Percentiles rank a stretch among this genome's conserved stretches.
phyloP scores from a whole-genome alignment of 495 filamentous ascomycete species.

The Rhizodiscina lignyota region DNA sequence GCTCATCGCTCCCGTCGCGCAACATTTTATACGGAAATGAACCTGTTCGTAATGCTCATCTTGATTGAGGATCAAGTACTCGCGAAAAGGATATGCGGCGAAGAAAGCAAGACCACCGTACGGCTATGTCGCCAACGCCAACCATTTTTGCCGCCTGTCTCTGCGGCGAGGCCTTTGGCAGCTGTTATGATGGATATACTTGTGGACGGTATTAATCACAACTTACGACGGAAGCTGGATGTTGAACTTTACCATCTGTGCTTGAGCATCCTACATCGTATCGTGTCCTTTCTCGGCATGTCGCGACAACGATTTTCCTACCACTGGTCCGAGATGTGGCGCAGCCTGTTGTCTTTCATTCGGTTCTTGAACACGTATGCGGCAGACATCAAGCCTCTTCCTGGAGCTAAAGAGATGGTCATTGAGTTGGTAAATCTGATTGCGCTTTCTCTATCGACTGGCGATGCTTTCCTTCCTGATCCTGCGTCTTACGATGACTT shows the following conservation, averaged over 20 bases:
- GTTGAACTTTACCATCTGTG: slow-evolving; percentile 59
- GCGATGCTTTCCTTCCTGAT: slow-evolving; percentile 86
- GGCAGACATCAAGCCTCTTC: slow-evolving; percentile 47
- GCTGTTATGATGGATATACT: slow-evolving; percentile 69
- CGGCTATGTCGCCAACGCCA: slow-evolving; percentile 81
- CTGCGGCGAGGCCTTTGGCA: slow-evolving; percentile 51
- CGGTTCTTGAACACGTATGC: slow-evolving; percentile 81
- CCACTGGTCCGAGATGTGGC: slow-evolving; percentile 94
- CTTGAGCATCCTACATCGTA: slow-evolving; percentile 57
- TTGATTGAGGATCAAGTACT: slow-evolving; percentile 73
- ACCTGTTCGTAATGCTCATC: slow-evolving; percentile 67
- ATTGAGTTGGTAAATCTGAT: slow-evolving; percentile 70
- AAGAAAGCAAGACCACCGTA: slow-evolving; percentile 58
- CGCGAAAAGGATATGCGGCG: slow-evolving; percentile 72
- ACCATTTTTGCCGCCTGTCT: slow-evolving; percentile 66
- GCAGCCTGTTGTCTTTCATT: slow-evolving; percentile 72
- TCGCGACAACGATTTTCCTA: slow-evolving; percentile 41
- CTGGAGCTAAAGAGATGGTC: slow-evolving; percentile 40
- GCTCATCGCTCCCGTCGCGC: slow-evolving; percentile 68
- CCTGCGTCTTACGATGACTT: slow-evolving; percentile 83
- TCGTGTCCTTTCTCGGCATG: slow-evolving; percentile 67
- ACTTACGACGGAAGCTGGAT: slow-evolving; percentile 71
- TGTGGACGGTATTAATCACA: slow-evolving; percentile 86
- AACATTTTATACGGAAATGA: slow-evolving; percentile 66
- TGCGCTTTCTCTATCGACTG: slow-evolving; percentile 68